A percentile compares a stretch with the other conserved stretches of the same genome.
Conservation (phyloP, 2,329 filamentous ascomycete species). For the Botryotinia calthae region DNA sequence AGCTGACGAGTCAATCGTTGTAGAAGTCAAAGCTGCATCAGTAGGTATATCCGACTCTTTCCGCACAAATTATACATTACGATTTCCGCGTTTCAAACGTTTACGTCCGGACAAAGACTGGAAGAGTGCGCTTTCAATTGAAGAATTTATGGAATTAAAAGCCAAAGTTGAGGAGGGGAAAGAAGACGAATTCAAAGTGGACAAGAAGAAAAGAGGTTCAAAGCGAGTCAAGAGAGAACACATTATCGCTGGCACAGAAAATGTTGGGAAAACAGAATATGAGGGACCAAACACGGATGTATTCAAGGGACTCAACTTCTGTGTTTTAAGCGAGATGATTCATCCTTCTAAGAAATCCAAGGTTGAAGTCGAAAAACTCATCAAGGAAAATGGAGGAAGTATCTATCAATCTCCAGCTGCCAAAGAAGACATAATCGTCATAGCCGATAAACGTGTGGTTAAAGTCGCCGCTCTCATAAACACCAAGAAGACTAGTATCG, state of each 20-base stretch:
- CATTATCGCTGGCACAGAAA: slow-evolving; percentile 68
- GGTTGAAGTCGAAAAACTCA: slow-evolving; percentile 71
- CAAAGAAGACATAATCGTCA: slow-evolving; percentile 61
- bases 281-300: slow-evolving; percentile 58
- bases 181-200: slow-evolving; percentile 75
- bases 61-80: slow-evolving; percentile 70
- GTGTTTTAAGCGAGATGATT: slow-evolving; percentile 73
- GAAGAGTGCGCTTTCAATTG: slow-evolving; percentile 73
- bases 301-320: slow-evolving; percentile 77
- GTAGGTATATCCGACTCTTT: slow-evolving; percentile 76
- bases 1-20: slow-evolving; percentile 79
- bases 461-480: slow-evolving; percentile 84
- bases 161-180: slow-evolving; percentile 67
- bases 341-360: slow-evolving; percentile 73
- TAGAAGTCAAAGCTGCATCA: slow-evolving; percentile 85
- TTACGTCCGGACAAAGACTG: slow-evolving; percentile 81
- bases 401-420: slow-evolving; percentile 72
- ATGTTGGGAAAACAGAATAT: slow-evolving; percentile 50
- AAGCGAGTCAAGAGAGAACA: slow-evolving; percentile 68
- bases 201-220: slow-evolving; percentile 54
- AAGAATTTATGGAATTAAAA: slow-evolving; percentile 74
- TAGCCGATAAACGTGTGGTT: slow-evolving; percentile 77
- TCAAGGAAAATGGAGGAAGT: slow-evolving; percentile 80
- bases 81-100: slow-evolving; percentile 86
- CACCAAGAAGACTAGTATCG: slow-evolving; percentile 64